Conservation (phyloP, 2,329 filamentous ascomycete species). For the Tolypocladium cylindrosporum region DNA sequence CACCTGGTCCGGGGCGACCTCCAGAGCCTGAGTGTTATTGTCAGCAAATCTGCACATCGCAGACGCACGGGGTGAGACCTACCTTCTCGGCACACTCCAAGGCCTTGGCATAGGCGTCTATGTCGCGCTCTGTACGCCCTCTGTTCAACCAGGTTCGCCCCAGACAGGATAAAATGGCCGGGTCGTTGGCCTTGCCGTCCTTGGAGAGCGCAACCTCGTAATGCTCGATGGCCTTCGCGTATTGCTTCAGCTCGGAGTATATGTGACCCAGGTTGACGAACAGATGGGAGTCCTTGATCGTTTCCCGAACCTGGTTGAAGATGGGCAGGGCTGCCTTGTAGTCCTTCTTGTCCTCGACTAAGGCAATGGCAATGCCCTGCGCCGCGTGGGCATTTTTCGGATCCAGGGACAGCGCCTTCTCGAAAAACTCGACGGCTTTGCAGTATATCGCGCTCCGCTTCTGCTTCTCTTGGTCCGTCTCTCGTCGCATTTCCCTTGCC, state of each 20-base stretch:
- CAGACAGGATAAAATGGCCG: conserved; percentile 73
- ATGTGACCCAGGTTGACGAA: conserved; percentile 91
- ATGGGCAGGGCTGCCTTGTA: conserved; percentile 73
- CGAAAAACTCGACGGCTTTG: conserved; percentile 95
- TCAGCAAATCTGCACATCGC: background rate
- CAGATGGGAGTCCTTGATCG: conserved; percentile 77
- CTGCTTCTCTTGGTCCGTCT: conserved; percentile 81
- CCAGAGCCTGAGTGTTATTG: conserved; percentile 48
- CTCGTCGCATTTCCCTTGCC: conserved; percentile 88
- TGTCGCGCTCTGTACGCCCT: conserved; percentile 52
- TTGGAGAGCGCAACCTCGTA: conserved; percentile 80
- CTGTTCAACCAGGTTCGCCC: conserved; percentile 80
- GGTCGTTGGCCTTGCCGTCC: conserved; percentile 63
- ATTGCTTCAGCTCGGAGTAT: conserved; percentile 84
- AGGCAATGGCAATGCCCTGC: conserved; percentile 87
- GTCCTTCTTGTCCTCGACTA: conserved; percentile 92
- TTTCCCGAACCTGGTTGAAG: conserved; percentile 84
- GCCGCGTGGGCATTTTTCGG: conserved; percentile 92
- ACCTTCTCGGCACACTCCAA: conserved; percentile 56
- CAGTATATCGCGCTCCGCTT: conserved; percentile 80
- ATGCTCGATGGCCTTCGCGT: conserved; percentile 82
- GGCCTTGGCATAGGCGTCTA: conserved; percentile 47
- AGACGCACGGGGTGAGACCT: conserved; percentile 8
- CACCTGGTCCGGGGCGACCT: conserved; percentile 69
- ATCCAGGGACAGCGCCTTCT: conserved; percentile 92